Base-by-base conservation (phyloP, 345 rosid species). In the Iberis pinnata region DNA sequence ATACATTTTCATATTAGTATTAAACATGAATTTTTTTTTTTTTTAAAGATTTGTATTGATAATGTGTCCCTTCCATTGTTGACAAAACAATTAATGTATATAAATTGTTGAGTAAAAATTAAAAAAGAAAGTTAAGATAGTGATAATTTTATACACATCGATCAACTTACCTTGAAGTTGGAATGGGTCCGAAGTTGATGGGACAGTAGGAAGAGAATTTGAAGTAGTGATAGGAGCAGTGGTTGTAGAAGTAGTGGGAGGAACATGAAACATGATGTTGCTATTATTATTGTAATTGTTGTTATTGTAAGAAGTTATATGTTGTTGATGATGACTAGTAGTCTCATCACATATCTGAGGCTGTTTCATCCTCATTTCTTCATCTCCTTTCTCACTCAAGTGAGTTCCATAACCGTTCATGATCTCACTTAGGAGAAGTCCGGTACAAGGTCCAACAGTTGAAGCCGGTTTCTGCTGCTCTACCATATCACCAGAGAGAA, bases 361-460 rank as follows among this genome's bases (percentile, higher is more conserved):
- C 18, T 39, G 57, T 45, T 56, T 58, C 65, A 49, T 70, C 47
- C 64, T 76, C 43, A 72, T 72, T 40, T 75, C 72, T 22, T 71
- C 73, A n/a, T 50, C 55, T 31, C 50, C 78, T 56, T 65, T 76
- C 37, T 31, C 65, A 39, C 37, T 68, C 56, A 68, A 42, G 27
- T 52, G 65, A 49, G 49, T 43, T 38, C 54, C 70, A 29, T 60
- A 53, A 67, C 65, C 70, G 59, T 70, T 73, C 70, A 74, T 50
- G 45, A 77, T 78, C 62, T 80, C 87, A 62, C 75, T 75, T 22
- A 80, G 65, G 49, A 83, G 33, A 17, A 76, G 76, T 18, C 76
- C 79, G 6, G 81, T 75, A 64, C 84, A 76, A 22, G 81, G 80
- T 14, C 77, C 95, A 5, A 68, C 61, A 2, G 70, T 36, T 37